phyloP scores from a whole-genome alignment of 176 grass and related monocot genomes.

The Raddia guianensis region DNA sequence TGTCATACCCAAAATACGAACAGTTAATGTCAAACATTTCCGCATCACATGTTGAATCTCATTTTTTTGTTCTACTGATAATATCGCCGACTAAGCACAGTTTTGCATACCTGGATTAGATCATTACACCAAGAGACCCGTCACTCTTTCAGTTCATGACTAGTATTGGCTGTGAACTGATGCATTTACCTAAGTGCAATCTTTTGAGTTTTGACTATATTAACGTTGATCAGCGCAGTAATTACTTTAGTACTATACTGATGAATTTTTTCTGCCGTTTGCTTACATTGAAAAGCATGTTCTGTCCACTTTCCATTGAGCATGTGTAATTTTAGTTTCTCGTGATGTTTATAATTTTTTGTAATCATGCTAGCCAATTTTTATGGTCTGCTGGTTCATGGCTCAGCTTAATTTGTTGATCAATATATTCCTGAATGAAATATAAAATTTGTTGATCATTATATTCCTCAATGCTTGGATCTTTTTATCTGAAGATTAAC shows the following conservation, averaged over 20 bases:
- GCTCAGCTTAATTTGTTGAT: background rate
- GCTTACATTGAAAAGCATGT: background rate
- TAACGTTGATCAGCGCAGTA: background rate
- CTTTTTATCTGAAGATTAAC: background rate
- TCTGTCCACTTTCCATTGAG: slow-evolving; percentile 19
- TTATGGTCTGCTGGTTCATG: background rate
- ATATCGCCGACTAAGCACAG: slow-evolving; percentile 6
- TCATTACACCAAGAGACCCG: slow-evolving; percentile 6
- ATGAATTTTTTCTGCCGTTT: background rate
- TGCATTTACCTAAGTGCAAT: background rate
- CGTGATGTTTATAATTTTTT: background rate
- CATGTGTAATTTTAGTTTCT: slow-evolving; percentile 11
- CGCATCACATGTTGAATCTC: background rate
- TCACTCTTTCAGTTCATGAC: background rate
- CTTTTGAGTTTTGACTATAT: background rate
- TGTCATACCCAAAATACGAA: background rate
- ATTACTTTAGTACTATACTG: background rate
- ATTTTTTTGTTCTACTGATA: slow-evolving; percentile 16
- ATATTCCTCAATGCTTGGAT: slow-evolving; percentile 9
- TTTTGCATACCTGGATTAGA: slow-evolving; percentile 6
- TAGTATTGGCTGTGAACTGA: background rate
- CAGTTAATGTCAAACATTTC: background rate
- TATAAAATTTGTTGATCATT: background rate
- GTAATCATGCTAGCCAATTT: slow-evolving; percentile 20
- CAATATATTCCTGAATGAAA: slow-evolving; percentile 19